Base-by-base conservation (phyloP, 1,139 yeast genomes). In the Arxiozyma bovina region DNA sequence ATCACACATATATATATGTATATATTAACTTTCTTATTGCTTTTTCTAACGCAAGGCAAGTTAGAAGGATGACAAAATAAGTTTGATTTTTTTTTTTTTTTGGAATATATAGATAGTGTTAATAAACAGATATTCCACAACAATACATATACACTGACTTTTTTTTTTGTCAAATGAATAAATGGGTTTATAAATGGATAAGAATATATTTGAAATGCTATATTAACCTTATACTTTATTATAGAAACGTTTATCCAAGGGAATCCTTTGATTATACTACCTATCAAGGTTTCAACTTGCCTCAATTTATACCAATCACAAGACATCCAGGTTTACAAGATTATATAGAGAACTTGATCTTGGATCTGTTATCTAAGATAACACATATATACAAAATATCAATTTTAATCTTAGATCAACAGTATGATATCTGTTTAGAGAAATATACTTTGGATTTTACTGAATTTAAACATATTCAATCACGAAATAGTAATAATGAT, bases 231-330 rank as follows among this genome's bases (percentile, higher is more conserved):
- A 60, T 69, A 4, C 57, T 69, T 17, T 68, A 61, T 53, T 60
- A 67, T 49, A 61, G 71, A 47, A 66, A 68, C 48, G 66, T 68
- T 4, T 69, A 69, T 50, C 72, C 72, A 4, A 40, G 58, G 12
- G 64, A 58, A 25, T 62, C 70, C 1, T 69, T 69, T 51, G 64
- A 62, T 38, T 54, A 64, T 51, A 67, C 69, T 2, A 67, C 66
- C 5, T 68, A 61, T 45, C 70, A 69, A 52, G 66, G 66, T 18
- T 69, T 69, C 51, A 66, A 67, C 52, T 54, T 69, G 40, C 71
- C 72, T 0, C 67, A 66, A 23, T 62, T 57, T 53, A 50, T 65
- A 5, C 72, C 72, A 0, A 59, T 68, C 4, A 66, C 63, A 45
- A 61, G 71, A 47, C 65, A 68, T 53, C 67, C 65, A 1, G 59